These are phyloP conservation scores for Jasminum sambac DNA, from an alignment of 257 asterid species.

Conservation along the genomic window DNA sequence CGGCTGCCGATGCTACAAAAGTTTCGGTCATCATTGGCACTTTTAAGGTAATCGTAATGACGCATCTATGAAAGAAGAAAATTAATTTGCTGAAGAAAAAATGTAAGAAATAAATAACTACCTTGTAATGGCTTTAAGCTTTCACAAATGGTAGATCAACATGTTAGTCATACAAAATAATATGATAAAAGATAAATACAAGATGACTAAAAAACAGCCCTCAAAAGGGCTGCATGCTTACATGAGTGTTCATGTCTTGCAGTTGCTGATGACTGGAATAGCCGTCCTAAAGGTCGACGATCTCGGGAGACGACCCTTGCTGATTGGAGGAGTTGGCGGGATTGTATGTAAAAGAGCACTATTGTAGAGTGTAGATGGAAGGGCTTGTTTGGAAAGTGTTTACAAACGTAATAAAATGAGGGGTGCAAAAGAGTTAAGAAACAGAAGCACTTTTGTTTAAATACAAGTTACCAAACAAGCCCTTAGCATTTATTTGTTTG, in stretches of 20 bases:
- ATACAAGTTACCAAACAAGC: too few species aligned
- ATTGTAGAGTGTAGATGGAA: not conserved
- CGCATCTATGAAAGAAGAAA: conserved; percentile 9
- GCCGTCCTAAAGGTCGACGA: conserved; percentile 96
- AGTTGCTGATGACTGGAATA: conserved; percentile 89
- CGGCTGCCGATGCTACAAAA: conserved; percentile 93
- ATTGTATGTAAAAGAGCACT: conserved; percentile 57
- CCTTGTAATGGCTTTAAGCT: not conserved
- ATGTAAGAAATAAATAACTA: not conserved
- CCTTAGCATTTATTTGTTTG: conserved; percentile 13
- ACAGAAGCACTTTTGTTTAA: too few species aligned
- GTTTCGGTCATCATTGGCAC: conserved; percentile 85
- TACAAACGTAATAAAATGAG: too few species aligned
- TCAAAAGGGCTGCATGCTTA: not conserved
- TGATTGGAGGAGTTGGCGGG: conserved; percentile 85
- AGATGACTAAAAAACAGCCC: not conserved
- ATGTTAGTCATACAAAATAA: not conserved
- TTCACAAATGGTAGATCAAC: not conserved
- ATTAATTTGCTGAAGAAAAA: not conserved
- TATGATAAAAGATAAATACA: too few species aligned
- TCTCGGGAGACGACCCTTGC: conserved; percentile 90
- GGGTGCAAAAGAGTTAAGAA: too few species aligned
- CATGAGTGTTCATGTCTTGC: conserved; percentile 20
- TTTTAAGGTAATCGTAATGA: conserved; percentile 67
- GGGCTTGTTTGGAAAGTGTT: too few species aligned